phyloP scores from a whole-genome alignment of 2,329 filamentous ascomycete genomes.

The Cryphonectria japonica region DNA sequence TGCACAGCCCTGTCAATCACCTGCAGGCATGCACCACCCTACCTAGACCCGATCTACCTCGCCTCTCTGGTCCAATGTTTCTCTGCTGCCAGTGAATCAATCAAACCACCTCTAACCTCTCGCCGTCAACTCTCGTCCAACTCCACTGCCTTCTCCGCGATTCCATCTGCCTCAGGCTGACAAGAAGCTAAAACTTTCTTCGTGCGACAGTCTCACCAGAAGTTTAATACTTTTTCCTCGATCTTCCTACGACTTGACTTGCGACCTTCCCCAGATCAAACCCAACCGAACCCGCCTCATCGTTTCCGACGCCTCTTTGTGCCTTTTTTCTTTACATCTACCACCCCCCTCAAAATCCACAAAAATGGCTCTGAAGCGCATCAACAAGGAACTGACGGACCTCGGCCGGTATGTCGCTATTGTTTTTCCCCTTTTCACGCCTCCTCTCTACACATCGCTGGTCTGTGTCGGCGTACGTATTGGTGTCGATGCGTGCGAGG shows the following conservation, averaged over 20 bases:
- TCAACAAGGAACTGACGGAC: constrained; percentile 92
- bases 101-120: constrained; percentile 2
- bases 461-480: constrained; percentile 32
- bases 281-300: constrained; percentile 10
- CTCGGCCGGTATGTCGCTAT: constrained; percentile 74
- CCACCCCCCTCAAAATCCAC: constrained; percentile 37
- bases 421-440: neutral
- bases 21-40: constrained; percentile 13
- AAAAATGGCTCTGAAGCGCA: constrained; percentile 86
- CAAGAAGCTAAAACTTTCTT: neutral
- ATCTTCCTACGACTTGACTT: constrained; percentile 11
- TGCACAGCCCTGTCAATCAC: constrained; percentile 8
- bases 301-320: constrained; percentile 26
- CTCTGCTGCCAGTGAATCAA: constrained; percentile 7
- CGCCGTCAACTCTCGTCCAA: neutral
- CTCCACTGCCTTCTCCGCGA: constrained; percentile 8
- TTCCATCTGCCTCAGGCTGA: constrained; percentile 10
- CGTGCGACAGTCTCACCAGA: neutral
- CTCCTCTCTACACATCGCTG: constrained; percentile 25
- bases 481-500: constrained; percentile 33
- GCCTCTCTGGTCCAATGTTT: constrained; percentile 1
- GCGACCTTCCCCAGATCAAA: constrained; percentile 4
- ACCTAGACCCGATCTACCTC: neutral
- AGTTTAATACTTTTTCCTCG: neutral
- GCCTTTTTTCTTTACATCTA: constrained; percentile 5